phyloP scores from a whole-genome alignment of 2,329 filamentous ascomycete species.

The Microdochium nivale region DNA sequence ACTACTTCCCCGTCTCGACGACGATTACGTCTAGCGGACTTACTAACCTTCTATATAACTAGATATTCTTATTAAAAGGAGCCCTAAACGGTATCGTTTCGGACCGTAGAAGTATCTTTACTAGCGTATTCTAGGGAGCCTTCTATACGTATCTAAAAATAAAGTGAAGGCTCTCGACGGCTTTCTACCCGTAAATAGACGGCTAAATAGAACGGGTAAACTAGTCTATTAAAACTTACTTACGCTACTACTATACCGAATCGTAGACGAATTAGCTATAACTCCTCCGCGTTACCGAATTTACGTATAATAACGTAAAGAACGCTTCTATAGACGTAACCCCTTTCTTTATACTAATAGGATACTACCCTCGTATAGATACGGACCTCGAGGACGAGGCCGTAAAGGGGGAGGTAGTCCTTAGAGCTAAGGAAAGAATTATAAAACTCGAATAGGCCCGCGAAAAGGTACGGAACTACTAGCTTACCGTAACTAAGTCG shows the following conservation, averaged over 20 bases:
- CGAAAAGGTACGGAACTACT: neutral
- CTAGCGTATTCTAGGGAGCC: no score
- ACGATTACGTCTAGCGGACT: conserved; percentile 3
- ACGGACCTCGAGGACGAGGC: neutral
- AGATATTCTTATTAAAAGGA: no score
- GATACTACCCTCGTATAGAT: conserved; percentile 4
- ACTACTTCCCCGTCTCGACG: conserved; percentile 1
- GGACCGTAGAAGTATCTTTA: no score
- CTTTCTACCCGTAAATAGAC: conserved; percentile 14
- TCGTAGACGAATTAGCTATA: conserved; percentile 11
- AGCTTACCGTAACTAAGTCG: no score
- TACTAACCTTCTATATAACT: conserved; percentile 5
- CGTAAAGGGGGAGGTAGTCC: neutral
- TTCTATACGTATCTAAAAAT: no score
- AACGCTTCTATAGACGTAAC: conserved; percentile 6
- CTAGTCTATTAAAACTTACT: no score
- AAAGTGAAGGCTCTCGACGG: conserved; percentile 11
- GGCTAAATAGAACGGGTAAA: conserved; percentile 12
- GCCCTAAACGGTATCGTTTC: no score
- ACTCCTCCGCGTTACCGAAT: conserved; percentile 11
- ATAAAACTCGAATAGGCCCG: neutral
- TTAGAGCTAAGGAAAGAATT: neutral
- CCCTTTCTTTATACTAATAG: conserved; percentile 10
- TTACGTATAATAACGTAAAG: conserved; percentile 12
- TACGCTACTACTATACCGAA: conserved; percentile 12